Evolutionary conservation across 805 yeast genomes (phyloP).

Genomic region (Kazachstania bromeliacearum): DNA sequence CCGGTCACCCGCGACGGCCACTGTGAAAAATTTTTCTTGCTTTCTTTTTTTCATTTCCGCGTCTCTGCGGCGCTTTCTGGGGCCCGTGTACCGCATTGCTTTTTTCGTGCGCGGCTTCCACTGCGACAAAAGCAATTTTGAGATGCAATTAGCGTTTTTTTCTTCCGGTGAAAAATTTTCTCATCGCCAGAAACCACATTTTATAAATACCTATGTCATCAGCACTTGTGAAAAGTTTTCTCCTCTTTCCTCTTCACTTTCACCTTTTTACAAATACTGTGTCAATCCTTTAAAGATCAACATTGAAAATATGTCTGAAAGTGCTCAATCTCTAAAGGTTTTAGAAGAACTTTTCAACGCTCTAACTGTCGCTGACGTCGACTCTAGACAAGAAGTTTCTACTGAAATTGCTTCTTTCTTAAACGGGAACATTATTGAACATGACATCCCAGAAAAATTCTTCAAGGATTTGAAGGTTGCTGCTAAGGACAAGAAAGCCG

Average conservation of each 20-base stretch:
- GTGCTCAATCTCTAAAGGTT: conserved; percentile 52
- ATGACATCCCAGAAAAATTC: conserved; percentile 90
- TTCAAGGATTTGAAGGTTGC: conserved; percentile 68
- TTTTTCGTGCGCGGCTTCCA: too few species aligned
- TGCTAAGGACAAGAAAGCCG: conserved; percentile 71
- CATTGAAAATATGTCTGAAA: conserved; percentile 36
- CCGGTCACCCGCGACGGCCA: not conserved
- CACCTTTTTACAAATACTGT: conserved; percentile 3
- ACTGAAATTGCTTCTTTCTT: conserved; percentile 84
- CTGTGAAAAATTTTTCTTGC: conserved; percentile 2
- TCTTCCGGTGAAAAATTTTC: not conserved
- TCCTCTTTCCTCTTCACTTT: not conserved
- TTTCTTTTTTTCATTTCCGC: not conserved
- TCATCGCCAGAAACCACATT: not conserved
- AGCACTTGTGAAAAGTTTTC: not conserved
- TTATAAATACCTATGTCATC: not conserved
- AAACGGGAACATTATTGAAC: conserved; percentile 96
- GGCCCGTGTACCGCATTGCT: conserved; percentile 5
- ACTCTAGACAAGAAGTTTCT: conserved; percentile 78
- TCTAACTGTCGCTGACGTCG: conserved; percentile 80
- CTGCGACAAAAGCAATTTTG: too few species aligned
- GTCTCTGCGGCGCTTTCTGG: not conserved
- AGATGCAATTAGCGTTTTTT: too few species aligned
- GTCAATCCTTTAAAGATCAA: conserved; percentile 9
- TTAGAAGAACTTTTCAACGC: conserved; percentile 88